Conservation (phyloP, 1,284 basidiomycete genomes). For the Athelia sp. region DNA sequence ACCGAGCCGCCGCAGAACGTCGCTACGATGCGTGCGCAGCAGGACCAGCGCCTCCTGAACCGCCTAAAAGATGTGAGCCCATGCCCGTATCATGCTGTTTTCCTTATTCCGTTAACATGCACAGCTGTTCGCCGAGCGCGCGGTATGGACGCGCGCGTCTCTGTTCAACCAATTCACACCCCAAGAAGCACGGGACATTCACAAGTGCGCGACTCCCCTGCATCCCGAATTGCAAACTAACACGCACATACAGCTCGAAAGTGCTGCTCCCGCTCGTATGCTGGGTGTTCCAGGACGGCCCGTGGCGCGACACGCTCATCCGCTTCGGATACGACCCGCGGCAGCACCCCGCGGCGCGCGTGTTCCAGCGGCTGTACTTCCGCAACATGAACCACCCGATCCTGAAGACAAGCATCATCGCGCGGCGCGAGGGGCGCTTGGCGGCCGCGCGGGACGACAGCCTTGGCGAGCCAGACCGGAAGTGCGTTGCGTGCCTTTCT, state of each 20-base stretch:
- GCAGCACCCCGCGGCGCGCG: slow-evolving; percentile 60
- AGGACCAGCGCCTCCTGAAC: slow-evolving; percentile 56
- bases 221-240: background rate
- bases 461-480: slow-evolving; percentile 25
- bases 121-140: slow-evolving; percentile 72
- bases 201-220: slow-evolving; percentile 48
- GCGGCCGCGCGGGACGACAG: slow-evolving; percentile 33
- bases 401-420: slow-evolving; percentile 62
- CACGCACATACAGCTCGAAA: slow-evolving; percentile 52
- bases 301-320: slow-evolving; percentile 88
- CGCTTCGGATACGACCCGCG: slow-evolving; percentile 90
- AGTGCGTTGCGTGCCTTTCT: slow-evolving; percentile 15
- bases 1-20: slow-evolving; percentile 56
- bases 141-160: slow-evolving; percentile 85
- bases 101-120: too few species aligned
- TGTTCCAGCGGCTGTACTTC: slow-evolving; percentile 87
- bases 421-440: slow-evolving; percentile 56
- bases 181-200: slow-evolving; percentile 61
- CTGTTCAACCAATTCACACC: slow-evolving; percentile 80
- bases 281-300: slow-evolving; percentile 91
- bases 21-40: slow-evolving; percentile 47
- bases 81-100: background rate
- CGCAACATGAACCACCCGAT: slow-evolving; percentile 78
- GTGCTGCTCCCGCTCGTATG: slow-evolving; percentile 63
- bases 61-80: slow-evolving; percentile 56